Base-by-base conservation (phyloP, 2,329 filamentous ascomycete genomes). In the Ascochyta viciae-villosae region DNA sequence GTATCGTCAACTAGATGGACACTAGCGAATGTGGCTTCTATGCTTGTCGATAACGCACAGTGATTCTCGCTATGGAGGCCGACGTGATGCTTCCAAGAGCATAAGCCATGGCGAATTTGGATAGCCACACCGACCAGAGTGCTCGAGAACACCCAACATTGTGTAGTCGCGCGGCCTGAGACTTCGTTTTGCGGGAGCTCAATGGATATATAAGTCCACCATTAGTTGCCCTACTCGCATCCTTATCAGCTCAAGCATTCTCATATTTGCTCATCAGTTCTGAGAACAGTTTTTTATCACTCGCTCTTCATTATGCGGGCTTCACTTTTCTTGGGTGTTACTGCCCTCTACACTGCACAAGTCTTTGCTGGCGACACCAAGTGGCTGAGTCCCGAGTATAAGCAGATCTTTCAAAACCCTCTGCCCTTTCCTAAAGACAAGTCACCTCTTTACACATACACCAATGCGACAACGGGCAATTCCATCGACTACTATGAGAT, bases 401-500 rank as follows among this genome's bases (percentile, higher is more conserved):
- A 66, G 31, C 61, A 72, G 51, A 71, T 78, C 42, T 78, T 71
- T 59, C 61, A 73, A 40, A 66, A 74, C 5, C 70, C 78, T n/a
- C 72, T 83, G 0, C 80, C 81, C 1, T 78, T 80, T 19, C 80
- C 80, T 22, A 76, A 79, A 1, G 57, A 78, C 16, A 81, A 80
- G 62, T 47, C 34, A n/a, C 42, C 41, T 12, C 31, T 24, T 1
- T 52, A 57, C 35, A 60, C 58, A 3, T 67, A 70, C 54, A 60
- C 42, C 12, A 76, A 77, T 46, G 55, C 56, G 3, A 69, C 73
- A 8, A 77, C 77, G 37, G 74, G 76, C 0, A 65, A 68, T 15
- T 57, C 69, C 3, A 79, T 82, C 40, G 76, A 82, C 50, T 82
- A 76, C 66, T 83, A 80, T 57, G 77, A 82, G 59, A 67, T 80